These are phyloP conservation scores for Aspergillus versicolor DNA, from an alignment of 2,329 filamentous ascomycete species.

Conservation along the genomic window DNA sequence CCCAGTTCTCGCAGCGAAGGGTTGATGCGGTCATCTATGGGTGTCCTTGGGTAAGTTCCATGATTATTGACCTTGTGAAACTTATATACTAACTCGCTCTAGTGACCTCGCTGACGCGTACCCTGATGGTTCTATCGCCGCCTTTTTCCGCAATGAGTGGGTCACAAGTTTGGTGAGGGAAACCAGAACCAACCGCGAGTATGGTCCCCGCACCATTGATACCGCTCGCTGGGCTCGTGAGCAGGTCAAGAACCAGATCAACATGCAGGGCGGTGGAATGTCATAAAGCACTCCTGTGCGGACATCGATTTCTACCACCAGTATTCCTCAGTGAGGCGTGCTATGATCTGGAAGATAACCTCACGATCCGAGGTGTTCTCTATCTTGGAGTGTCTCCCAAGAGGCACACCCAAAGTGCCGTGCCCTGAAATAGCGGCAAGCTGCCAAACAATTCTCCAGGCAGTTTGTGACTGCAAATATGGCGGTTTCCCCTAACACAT, in stretches of 20 bases:
- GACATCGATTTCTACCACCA: slow-evolving; percentile 14
- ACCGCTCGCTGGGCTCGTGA: slow-evolving; percentile 97
- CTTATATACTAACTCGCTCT: slow-evolving; percentile 36
- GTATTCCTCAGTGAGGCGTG: neutral
- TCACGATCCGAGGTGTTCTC: slow-evolving; percentile 12
- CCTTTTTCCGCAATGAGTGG: slow-evolving; percentile 89
- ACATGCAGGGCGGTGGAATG: slow-evolving; percentile 39
- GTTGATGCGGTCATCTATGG: slow-evolving; percentile 91
- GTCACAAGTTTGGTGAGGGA: slow-evolving; percentile 87
- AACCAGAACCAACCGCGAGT: slow-evolving; percentile 85
- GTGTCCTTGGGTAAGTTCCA: slow-evolving; percentile 80
- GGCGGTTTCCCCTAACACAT: neutral
- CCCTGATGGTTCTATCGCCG: slow-evolving; percentile 80
- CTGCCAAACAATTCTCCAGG: neutral
- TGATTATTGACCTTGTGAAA: neutral
- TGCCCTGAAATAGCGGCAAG: slow-evolving; percentile 15
- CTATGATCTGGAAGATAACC: slow-evolving; percentile 20
- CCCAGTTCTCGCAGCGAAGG: slow-evolving; percentile 80
- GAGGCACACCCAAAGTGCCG: slow-evolving; percentile 14
- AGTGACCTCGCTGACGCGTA: slow-evolving; percentile 94
- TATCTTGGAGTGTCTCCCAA: slow-evolving; percentile 7
- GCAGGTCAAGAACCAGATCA: slow-evolving; percentile 85
- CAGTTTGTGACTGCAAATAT: neutral
- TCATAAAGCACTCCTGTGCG: slow-evolving; percentile 27
- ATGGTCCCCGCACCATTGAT: slow-evolving; percentile 78